Conservation (phyloP, 1,139 yeast species). For the Protomyces arabidopsidicola region DNA sequence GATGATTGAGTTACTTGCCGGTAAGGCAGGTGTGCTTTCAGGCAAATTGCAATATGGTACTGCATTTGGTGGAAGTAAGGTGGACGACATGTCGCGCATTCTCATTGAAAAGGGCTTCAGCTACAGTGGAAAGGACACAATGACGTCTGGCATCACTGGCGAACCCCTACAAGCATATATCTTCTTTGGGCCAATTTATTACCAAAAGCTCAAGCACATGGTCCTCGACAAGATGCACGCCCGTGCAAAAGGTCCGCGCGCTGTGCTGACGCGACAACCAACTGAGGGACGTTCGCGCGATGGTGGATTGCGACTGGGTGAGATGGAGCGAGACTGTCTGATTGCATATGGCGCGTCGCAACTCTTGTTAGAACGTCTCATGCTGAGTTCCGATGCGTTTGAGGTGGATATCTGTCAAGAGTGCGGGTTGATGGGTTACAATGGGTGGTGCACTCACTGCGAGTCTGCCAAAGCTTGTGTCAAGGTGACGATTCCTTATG, state of each 20-base stretch:
- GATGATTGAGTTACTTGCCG: slow-evolving; percentile 93
- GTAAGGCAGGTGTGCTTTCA: slow-evolving; percentile 93
- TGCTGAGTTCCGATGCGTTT: slow-evolving; percentile 96
- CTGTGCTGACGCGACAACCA: slow-evolving; percentile 96
- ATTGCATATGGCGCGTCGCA: slow-evolving; percentile 99
- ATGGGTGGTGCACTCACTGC: slow-evolving; percentile 96
- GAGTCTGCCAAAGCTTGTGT: slow-evolving; percentile 79
- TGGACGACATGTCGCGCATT: slow-evolving; percentile 92
- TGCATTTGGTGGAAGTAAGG: slow-evolving; percentile 93
- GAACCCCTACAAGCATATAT: slow-evolving; percentile 95
- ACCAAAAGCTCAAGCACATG: slow-evolving; percentile 98
- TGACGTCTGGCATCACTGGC: slow-evolving; percentile 97
- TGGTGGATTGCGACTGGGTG: slow-evolving; percentile 98
- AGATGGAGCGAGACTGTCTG: slow-evolving; percentile 99
- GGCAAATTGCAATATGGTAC: slow-evolving; percentile 94
- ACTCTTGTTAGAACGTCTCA: slow-evolving; percentile 81
- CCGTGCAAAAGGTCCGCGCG: slow-evolving; percentile 98
- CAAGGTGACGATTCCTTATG: slow-evolving; percentile 96
- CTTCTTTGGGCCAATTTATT: slow-evolving; percentile 96
- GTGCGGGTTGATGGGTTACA: slow-evolving; percentile 98
- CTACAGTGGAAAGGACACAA: slow-evolving; percentile 95
- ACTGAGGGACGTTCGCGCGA: slow-evolving; percentile 99
- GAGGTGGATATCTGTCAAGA: slow-evolving; percentile 91
- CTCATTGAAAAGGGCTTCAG: slow-evolving; percentile 87
- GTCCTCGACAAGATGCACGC: slow-evolving; percentile 99